Evolutionary conservation across 1,139 yeast species (phyloP).

Genomic region (Petasospora rhodanensis): DNA sequence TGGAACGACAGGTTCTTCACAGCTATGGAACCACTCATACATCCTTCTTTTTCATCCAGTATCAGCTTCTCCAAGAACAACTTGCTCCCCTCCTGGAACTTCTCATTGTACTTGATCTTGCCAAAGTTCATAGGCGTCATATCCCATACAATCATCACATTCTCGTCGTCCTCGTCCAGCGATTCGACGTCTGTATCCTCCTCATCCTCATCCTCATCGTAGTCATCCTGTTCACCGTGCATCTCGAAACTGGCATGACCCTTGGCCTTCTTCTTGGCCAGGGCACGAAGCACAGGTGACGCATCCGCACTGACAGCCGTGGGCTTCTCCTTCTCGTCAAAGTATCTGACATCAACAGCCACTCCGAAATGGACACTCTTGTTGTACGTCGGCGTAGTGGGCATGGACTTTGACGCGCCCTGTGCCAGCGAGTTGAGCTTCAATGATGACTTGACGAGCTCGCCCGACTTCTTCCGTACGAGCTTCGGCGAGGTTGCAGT

Average conservation of each 20-base stretch:
- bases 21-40: slow-evolving; percentile 67
- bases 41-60: slow-evolving; percentile 51
- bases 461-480: slow-evolving; percentile 75
- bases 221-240: slow-evolving; percentile 24
- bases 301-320: slow-evolving; percentile 65
- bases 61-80: slow-evolving; percentile 65
- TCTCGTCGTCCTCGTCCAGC: slow-evolving; percentile 25
- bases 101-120: slow-evolving; percentile 27
- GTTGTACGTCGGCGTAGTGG: slow-evolving; percentile 59
- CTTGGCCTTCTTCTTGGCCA: slow-evolving; percentile 6
- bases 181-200: slow-evolving; percentile 26
- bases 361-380: slow-evolving; percentile 80
- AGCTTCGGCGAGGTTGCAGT: slow-evolving; percentile 26
- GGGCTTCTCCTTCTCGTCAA: slow-evolving; percentile 68
- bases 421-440: slow-evolving; percentile 42
- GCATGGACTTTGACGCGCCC: slow-evolving; percentile 57
- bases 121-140: slow-evolving; percentile 46
- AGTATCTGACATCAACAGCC: slow-evolving; percentile 65
- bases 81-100: slow-evolving; percentile 36
- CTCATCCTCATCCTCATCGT: slow-evolving; percentile 16
- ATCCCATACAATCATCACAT: slow-evolving; percentile 39
- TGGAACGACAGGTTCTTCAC: slow-evolving; percentile 66
- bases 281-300: slow-evolving; percentile 45
- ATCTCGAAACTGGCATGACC: slow-evolving; percentile 18
- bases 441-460: slow-evolving; percentile 69